Evolutionary conservation across 1,139 yeast species (phyloP), one percentile per base, ranked within the genome.

Genomic region (Suhomyces taliae): DNA sequence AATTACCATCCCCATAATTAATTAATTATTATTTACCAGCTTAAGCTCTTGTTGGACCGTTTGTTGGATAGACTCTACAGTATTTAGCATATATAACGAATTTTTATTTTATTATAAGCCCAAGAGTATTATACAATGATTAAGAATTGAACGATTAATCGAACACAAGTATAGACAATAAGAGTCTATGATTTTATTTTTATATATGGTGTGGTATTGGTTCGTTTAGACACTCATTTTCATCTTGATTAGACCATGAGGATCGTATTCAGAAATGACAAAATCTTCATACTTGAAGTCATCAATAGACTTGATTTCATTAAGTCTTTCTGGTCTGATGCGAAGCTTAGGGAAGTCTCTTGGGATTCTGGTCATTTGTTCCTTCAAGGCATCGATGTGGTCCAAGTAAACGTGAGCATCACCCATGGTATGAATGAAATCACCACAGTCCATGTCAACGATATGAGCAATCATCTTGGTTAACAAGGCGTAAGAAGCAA

Each of bases 401-500:
- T 93, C 96, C 53, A 82, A 79, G 64, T 93, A 93, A 11, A 93
- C 95, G 62, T 93, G 99, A 1, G 97, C 89, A 67, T 93, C 99
- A 19, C 99, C 99, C 83, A 93, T 72, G 12, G 96, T 90, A 64
- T 93, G 99, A 50, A 91, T 81, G 56, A 93, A 88, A 57, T 91
- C 98, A 32, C 98, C 98, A 55, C 96, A 87, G 58, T 90, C 95
- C 87, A 91, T 85, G 54, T 82, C 96, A 41, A 90, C 91, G 9
- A 93, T 87, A 56, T 89, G 91, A 2, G 99, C 99, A 57, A 93
- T 87, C 98, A 93, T 93, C 59, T 81, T 86, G 3, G 97, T 90
- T 53, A 93, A 75, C 50, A 93, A 73, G 0, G 99, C 96, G 64
- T 93, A 93, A 0, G 97, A 90, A 0, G 99, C 99, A 60, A 95